A percentile compares a stretch with the other conserved stretches of the same genome.
Evolutionary conservation across 2,329 filamentous ascomycete genomes (phyloP).

Genomic region (Blastomyces gilchristii): DNA sequence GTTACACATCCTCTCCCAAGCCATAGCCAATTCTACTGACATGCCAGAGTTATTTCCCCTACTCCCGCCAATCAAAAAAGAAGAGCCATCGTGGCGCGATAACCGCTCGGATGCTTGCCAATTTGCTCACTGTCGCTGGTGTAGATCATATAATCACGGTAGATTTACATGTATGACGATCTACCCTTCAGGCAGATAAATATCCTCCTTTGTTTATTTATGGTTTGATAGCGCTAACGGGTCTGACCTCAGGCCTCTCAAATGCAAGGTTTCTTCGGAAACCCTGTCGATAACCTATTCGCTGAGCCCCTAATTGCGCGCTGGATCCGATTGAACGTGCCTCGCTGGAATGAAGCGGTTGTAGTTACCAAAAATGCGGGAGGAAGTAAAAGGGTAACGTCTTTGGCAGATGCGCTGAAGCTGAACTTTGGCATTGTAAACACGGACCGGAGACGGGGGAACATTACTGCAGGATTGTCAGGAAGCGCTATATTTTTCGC

Average conservation of each 20-base stretch:
- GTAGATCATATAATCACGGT: slow-evolving; percentile 97
- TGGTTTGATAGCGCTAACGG: not conserved
- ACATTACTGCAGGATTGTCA: slow-evolving; percentile 50
- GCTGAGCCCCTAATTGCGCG: slow-evolving; percentile 90
- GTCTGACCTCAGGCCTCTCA: slow-evolving; percentile 55
- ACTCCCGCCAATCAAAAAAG: slow-evolving; percentile 98
- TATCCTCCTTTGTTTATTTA: not conserved
- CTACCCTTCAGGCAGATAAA: not conserved
- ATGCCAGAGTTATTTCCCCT: slow-evolving; percentile 70
- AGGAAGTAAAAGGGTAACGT: slow-evolving; percentile 93
- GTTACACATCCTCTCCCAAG: slow-evolving; percentile 20
- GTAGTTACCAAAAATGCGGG: slow-evolving; percentile 98
- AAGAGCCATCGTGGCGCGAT: slow-evolving; percentile 95
- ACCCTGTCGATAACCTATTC: slow-evolving; percentile 92
- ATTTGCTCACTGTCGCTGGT: slow-evolving; percentile 83
- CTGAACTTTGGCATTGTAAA: slow-evolving; percentile 91
- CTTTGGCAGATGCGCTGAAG: slow-evolving; percentile 87
- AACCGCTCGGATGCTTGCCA: slow-evolving; percentile 92
- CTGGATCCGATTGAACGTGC: slow-evolving; percentile 86
- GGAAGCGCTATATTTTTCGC: slow-evolving; percentile 70
- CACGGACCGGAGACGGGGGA: slow-evolving; percentile 45
- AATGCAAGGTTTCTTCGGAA: slow-evolving; percentile 99
- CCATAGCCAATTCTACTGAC: slow-evolving; percentile 26
- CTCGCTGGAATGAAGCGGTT: slow-evolving; percentile 77
- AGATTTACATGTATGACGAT: slow-evolving; percentile 65